Evolutionary conservation across 441 rosid species (phyloP).

Genomic region (Biscutella laevigata): DNA sequence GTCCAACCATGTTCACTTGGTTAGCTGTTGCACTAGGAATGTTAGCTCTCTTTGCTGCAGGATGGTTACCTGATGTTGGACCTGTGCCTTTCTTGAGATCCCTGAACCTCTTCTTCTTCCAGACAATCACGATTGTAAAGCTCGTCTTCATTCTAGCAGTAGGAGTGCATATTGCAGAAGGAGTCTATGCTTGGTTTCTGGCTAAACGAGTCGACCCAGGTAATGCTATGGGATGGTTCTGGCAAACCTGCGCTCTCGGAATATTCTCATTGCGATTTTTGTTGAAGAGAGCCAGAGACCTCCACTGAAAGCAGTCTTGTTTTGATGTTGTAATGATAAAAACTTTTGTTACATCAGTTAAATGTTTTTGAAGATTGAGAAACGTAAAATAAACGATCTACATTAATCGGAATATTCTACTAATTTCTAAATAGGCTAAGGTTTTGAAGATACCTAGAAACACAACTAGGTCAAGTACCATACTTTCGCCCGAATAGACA

Average conservation of each 20-base stretch:
- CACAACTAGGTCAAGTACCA: constrained; percentile 6
- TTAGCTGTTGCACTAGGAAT: constrained; percentile 43
- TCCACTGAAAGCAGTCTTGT: constrained; percentile 9
- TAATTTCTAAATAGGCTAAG: not conserved
- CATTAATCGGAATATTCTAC: constrained; percentile 9
- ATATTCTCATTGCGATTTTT: constrained; percentile 53
- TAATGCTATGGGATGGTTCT: constrained; percentile 80
- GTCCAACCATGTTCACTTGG: constrained; percentile 69
- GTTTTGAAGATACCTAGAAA: constrained; percentile 2
- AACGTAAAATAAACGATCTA: not conserved
- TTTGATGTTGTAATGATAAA: constrained; percentile 14
- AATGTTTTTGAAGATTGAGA: constrained; percentile 2
- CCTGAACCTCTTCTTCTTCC: constrained; percentile 42
- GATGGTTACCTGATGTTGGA: constrained; percentile 63
- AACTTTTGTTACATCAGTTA: not conserved
- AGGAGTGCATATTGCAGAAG: constrained; percentile 49
- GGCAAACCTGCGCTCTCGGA: constrained; percentile 78
- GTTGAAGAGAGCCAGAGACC: constrained; percentile 48
- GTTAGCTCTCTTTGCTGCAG: constrained; percentile 37
- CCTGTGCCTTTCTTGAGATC: constrained; percentile 54
- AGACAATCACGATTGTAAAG: constrained; percentile 40
- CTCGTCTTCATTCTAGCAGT: constrained; percentile 30
- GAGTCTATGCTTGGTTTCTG: constrained; percentile 50
- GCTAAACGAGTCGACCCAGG: constrained; percentile 66
- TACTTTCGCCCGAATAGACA: not conserved